Percentiles rank a stretch among this genome's conserved stretches.
phyloP scores from a whole-genome alignment of 106 monocot species.

The Dendrobium nobile region DNA sequence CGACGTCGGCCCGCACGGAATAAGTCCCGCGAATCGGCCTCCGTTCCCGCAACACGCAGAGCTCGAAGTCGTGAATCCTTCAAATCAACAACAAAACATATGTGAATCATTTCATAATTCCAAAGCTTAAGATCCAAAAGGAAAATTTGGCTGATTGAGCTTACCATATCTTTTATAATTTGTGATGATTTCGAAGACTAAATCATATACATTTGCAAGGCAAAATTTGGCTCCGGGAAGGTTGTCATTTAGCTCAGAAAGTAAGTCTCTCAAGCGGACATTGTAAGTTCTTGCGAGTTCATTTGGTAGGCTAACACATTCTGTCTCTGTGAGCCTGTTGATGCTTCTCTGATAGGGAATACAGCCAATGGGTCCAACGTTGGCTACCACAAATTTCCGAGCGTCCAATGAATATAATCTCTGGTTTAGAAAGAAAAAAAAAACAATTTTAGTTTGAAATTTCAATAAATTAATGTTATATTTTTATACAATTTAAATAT shows the following conservation, averaged over 20 bases:
- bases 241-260: conserved; percentile 50
- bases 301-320: conserved; percentile 69
- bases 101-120: no score
- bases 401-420: conserved; percentile 72
- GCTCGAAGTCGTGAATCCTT: conserved; percentile 67
- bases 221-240: conserved; percentile 71
- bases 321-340: conserved; percentile 27
- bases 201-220: conserved; percentile 77
- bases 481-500: no score
- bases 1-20: conserved; percentile 71
- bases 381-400: conserved; percentile 71
- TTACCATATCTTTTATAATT: conserved; percentile 57
- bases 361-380: conserved; percentile 86
- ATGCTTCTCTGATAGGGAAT: conserved; percentile 88
- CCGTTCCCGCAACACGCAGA: conserved; percentile 72
- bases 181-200: conserved; percentile 64
- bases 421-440: not conserved
- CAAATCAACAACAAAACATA: not conserved
- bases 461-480: no score
- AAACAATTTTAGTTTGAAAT: not conserved
- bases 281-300: conserved; percentile 62
- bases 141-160: not conserved
- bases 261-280: conserved; percentile 38
- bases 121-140: no score
- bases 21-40: conserved; percentile 54